phyloP scores from a whole-genome alignment of 2,329 filamentous ascomycete species.

The Ilyonectria destructans region DNA sequence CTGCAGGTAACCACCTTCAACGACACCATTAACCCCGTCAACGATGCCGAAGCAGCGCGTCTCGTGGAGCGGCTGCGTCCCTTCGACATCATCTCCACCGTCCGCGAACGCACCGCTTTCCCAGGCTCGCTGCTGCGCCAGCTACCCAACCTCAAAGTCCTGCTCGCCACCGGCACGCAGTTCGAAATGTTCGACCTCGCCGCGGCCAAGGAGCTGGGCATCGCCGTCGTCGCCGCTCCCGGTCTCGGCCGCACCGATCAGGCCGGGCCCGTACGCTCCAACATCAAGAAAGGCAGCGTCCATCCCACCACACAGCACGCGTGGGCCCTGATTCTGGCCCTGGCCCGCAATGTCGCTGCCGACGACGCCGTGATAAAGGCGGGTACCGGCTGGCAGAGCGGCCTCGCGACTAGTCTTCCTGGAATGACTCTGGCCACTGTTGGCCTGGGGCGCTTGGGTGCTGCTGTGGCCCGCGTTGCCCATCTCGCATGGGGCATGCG shows the following conservation, averaged over 20 bases:
- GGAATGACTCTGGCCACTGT: neutral
- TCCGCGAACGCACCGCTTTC: neutral
- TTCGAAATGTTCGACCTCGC: slow-evolving; percentile 73
- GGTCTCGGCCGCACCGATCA: slow-evolving; percentile 1
- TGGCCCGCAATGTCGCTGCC: slow-evolving; percentile 70
- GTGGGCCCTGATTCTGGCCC: slow-evolving; percentile 69
- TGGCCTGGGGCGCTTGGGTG: neutral
- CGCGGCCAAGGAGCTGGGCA: neutral
- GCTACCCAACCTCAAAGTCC: slow-evolving; percentile 75
- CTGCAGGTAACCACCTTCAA: neutral
- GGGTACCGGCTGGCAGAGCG: neutral
- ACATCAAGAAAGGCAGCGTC: slow-evolving; percentile 48
- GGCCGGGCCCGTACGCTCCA: neutral
- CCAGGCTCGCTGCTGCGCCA: slow-evolving; percentile 60
- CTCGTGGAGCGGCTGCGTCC: neutral
- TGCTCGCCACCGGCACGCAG: slow-evolving; percentile 74
- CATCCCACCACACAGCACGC: slow-evolving; percentile 71
- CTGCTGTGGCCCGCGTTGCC: slow-evolving; percentile 61
- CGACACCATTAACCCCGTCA: too few relatives aligned
- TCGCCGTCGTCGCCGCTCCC: neutral
- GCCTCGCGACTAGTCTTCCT: neutral
- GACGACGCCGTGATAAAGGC: neutral
- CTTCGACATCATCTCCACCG: neutral
- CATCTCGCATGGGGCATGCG: slow-evolving; percentile 76
- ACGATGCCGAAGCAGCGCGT: neutral